These are phyloP conservation scores for Candida mattraensis DNA, from an alignment of 805 yeast genomes.

Conservation along the genomic window DNA sequence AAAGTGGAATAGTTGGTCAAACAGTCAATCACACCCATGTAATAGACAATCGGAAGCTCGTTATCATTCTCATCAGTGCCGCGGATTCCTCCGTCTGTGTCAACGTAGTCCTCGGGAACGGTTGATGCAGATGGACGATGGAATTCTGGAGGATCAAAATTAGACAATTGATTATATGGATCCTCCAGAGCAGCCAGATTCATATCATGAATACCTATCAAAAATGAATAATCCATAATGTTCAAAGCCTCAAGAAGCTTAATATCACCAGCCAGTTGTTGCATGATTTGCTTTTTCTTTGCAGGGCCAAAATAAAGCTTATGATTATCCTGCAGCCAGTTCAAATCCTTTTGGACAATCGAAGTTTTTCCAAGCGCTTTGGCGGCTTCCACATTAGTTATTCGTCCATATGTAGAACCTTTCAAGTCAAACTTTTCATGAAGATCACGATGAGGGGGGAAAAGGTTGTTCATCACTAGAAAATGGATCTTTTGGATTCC, in stretches of 20 bases:
- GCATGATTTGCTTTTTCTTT: slow-evolving; percentile 56
- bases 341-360: slow-evolving; percentile 76
- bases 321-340: slow-evolving; percentile 73
- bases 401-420: slow-evolving; percentile 87
- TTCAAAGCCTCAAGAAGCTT: slow-evolving; percentile 67
- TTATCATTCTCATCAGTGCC: slow-evolving; percentile 65
- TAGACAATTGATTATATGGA: slow-evolving; percentile 23
- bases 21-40: slow-evolving; percentile 92
- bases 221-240: slow-evolving; percentile 93
- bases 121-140: slow-evolving; percentile 16
- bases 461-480: slow-evolving; percentile 93
- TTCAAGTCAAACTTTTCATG: slow-evolving; percentile 87
- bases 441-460: slow-evolving; percentile 89
- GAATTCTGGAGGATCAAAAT: slow-evolving; percentile 26
- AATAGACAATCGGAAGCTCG: slow-evolving; percentile 70
- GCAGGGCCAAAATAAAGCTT: slow-evolving; percentile 73
- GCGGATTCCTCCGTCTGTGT: slow-evolving; percentile 73
- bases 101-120: slow-evolving; percentile 19
- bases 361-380: slow-evolving; percentile 32
- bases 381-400: slow-evolving; percentile 42
- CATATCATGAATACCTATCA: slow-evolving; percentile 85
- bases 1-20: slow-evolving; percentile 74
- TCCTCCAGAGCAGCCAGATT: slow-evolving; percentile 47
- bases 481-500: slow-evolving; percentile 77
- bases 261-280: slow-evolving; percentile 77